Evolutionary conservation across 768 basidiomycete species (phyloP).

Genomic region (Clathrus columnatus): DNA sequence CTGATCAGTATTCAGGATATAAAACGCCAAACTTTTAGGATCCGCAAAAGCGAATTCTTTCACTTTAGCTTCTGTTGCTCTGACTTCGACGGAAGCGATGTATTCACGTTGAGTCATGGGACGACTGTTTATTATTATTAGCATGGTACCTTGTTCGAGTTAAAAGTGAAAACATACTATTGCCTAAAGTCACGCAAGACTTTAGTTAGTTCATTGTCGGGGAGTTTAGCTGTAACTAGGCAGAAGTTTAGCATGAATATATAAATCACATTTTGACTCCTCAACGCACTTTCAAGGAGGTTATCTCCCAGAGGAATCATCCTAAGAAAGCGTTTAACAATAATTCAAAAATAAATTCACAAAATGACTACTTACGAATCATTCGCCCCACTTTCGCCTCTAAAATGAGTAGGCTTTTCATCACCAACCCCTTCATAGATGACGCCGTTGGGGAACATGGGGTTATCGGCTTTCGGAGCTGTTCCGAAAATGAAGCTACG

Average conservation of each 20-base stretch:
- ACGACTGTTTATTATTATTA: slow-evolving; percentile 9
- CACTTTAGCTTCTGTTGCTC: slow-evolving; percentile 13
- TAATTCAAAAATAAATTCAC: neutral
- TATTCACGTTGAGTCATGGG: slow-evolving; percentile 23
- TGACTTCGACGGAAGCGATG: slow-evolving; percentile 19
- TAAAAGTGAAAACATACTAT: slow-evolving; percentile 11
- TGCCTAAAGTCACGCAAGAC: slow-evolving; percentile 25
- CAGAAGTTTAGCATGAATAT: neutral
- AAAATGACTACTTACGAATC: slow-evolving; percentile 9
- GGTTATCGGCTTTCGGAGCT: slow-evolving; percentile 16
- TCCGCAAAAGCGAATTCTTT: slow-evolving; percentile 19
- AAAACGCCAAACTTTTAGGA: slow-evolving; percentile 15
- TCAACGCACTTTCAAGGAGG: slow-evolving; percentile 21
- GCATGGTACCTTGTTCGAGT: neutral
- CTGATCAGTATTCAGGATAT: slow-evolving; percentile 18
- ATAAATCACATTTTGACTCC: neutral
- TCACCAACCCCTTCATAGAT: slow-evolving; percentile 25
- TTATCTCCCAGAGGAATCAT: slow-evolving; percentile 28
- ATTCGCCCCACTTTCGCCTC: slow-evolving; percentile 27
- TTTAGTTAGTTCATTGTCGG: slow-evolving; percentile 22
- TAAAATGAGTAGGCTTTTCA: slow-evolving; percentile 22
- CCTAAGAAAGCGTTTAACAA: slow-evolving; percentile 5
- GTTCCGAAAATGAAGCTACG: slow-evolving; percentile 28
- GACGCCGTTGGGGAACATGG: slow-evolving; percentile 27
- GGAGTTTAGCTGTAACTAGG: slow-evolving; percentile 15